Evolutionary conservation across 106 monocot species (phyloP).

Genomic region (Allium sativum): DNA sequence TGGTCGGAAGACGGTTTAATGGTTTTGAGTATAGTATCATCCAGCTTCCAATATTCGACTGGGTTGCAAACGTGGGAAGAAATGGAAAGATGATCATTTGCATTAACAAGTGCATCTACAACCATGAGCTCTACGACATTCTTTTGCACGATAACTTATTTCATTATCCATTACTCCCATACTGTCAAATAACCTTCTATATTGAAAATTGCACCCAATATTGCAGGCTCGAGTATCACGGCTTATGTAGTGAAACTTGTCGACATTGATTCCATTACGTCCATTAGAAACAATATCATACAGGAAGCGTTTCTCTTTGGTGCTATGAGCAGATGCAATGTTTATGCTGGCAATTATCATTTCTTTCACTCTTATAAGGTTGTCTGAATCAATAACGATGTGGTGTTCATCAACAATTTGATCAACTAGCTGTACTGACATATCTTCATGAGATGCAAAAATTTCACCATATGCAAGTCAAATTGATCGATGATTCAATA

Average conservation of each 20-base stretch:
- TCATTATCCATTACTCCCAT: slow-evolving; percentile 91
- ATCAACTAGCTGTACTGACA: slow-evolving; percentile 76
- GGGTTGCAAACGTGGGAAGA: slow-evolving; percentile 57
- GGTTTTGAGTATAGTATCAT: slow-evolving; percentile 83
- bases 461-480: slow-evolving; percentile 76
- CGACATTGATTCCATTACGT: slow-evolving; percentile 92
- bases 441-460: slow-evolving; percentile 88
- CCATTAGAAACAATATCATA: slow-evolving; percentile 99
- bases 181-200: slow-evolving; percentile 67
- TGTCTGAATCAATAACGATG: slow-evolving; percentile 69
- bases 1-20: slow-evolving; percentile 65
- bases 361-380: slow-evolving; percentile 70
- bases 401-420: slow-evolving; percentile 78
- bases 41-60: slow-evolving; percentile 89
- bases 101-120: slow-evolving; percentile 83
- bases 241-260: slow-evolving; percentile 97
- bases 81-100: slow-evolving; percentile 58
- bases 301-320: slow-evolving; percentile 74
- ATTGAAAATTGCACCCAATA: slow-evolving; percentile 92
- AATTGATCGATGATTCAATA: slow-evolving; percentile 66
- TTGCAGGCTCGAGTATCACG: slow-evolving; percentile 90
- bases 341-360: slow-evolving; percentile 87
- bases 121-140: slow-evolving; percentile 97
- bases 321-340: slow-evolving; percentile 21
- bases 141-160: slow-evolving; percentile 94